phyloP scores from a whole-genome alignment of 164 flowering plant genomes.

The Amborella trichopoda region DNA sequence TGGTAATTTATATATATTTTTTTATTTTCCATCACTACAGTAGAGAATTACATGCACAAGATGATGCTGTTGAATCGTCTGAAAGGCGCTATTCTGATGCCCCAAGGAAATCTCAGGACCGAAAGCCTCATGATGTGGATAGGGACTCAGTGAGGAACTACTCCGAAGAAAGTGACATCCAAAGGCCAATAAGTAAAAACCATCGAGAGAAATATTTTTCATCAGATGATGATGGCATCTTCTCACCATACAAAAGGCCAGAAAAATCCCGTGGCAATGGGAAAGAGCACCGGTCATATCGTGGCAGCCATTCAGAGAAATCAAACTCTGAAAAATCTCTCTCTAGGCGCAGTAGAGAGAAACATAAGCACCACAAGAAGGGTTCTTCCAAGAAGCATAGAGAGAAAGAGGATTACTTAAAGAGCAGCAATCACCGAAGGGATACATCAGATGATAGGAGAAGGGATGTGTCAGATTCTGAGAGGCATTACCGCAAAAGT shows the following conservation, averaged over 20 bases:
- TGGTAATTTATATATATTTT: no score
- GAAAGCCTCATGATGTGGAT: constrained; percentile 11
- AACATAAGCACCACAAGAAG: constrained; percentile 21
- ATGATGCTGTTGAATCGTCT: constrained; percentile 14
- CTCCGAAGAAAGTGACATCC: constrained; percentile 23
- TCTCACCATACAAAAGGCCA: no score
- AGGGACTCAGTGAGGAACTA: constrained; percentile 18
- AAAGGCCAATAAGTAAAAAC: constrained; percentile 17
- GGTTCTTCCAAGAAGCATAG: constrained; percentile 15
- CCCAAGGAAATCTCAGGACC: constrained; percentile 17
- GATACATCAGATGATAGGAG: constrained; percentile 16
- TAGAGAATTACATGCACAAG: no score
- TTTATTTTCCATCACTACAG: no score
- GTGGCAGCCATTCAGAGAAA: constrained; percentile 24
- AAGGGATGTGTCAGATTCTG: constrained; percentile 15
- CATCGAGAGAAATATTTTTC: constrained; percentile 5
- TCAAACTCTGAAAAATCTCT: constrained; percentile 27
- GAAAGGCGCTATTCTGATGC: constrained; percentile 9
- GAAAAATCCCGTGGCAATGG: constrained; percentile 13
- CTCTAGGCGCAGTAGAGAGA: constrained; percentile 19
- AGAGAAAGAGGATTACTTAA: constrained; percentile 13
- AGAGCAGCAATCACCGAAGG: constrained; percentile 15
- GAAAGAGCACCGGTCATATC: constrained; percentile 19
- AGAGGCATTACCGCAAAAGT: constrained; percentile 18
- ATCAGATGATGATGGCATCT: constrained; percentile 16